Evolutionary conservation across 345 rosid species (phyloP), one percentile per base, ranked within the genome.

Genomic region (Mallotus nudiflorus): DNA sequence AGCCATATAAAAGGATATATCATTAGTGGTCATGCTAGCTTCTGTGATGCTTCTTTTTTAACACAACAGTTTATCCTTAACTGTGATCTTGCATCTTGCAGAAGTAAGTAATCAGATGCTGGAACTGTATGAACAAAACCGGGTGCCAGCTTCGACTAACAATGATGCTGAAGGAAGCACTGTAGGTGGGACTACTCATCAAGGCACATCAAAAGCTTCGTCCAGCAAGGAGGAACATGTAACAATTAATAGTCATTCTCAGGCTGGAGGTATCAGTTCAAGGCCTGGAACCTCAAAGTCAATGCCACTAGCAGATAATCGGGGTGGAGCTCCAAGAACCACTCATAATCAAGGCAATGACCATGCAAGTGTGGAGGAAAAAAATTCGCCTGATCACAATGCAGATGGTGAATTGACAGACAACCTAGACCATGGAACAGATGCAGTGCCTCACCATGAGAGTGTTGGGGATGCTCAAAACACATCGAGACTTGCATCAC

Each of bases 21-120:
- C 6, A 9, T 33, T 31, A 19, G 19, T 48, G 31, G 5, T 64
- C 51, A 45, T 45, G 55, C 39, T 7, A 65, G 31, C 33, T 48
- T 65, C 16, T 48, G 13, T 27, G 3, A 5, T 51, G 6, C 2
- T 63, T 37, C 11, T 46, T 10, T 63, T 33, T 42, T 53, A 66
- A 40, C 5, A 14, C 15, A 8, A 9, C 51, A n/a, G 46, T 27
- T 45, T 62, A 24, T 22, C 55, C 6, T 61, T 51, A 35, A 61
- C 16, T 50, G 16, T 31, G 66, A 50, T 27, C 35, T 44, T 56
- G 9, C n/a, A 1, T 57, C 48, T 50, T 70, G 79, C 71, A 75
- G 79, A 75, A 42, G 79, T 75, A 6, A 75, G 79, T 69, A 75
- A 75, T 70, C 79, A 75, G 55, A 70, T 75, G 79, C 66, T 75